Evolutionary conservation across 2,329 filamentous ascomycete genomes (phyloP).

Genomic region (Cladosporium phlei): DNA sequence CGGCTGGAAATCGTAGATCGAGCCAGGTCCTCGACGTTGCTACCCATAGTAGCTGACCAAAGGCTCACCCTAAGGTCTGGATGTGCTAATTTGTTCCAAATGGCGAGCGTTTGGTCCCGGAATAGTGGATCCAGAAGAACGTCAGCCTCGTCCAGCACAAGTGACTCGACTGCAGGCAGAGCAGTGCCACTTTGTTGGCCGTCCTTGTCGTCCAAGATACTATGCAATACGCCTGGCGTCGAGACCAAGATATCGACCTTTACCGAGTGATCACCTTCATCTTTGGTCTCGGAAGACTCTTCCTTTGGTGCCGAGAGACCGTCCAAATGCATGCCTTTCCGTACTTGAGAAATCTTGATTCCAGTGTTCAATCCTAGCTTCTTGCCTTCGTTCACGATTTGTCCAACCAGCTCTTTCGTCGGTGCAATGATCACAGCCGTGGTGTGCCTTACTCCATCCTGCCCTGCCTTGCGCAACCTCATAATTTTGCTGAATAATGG

Average conservation of each 20-base stretch:
- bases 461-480: slow-evolving; percentile 23
- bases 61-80: slow-evolving; percentile 68
- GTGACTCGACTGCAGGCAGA: slow-evolving; percentile 50
- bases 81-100: slow-evolving; percentile 76
- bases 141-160: slow-evolving; percentile 91
- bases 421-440: slow-evolving; percentile 45
- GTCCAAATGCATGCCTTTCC: slow-evolving; percentile 66
- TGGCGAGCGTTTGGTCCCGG: slow-evolving; percentile 75
- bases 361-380: slow-evolving; percentile 75
- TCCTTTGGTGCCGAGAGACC: slow-evolving; percentile 39
- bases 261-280: slow-evolving; percentile 47
- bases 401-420: slow-evolving; percentile 47
- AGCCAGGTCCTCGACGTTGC: slow-evolving; percentile 78
- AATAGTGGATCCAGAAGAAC: slow-evolving; percentile 90
- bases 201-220: slow-evolving; percentile 57
- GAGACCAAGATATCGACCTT: slow-evolving; percentile 77
- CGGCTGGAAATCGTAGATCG: slow-evolving; percentile 61
- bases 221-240: slow-evolving; percentile 72
- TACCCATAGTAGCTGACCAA: slow-evolving; percentile 97
- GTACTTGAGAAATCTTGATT: slow-evolving; percentile 74
- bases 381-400: slow-evolving; percentile 64
- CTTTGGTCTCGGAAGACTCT: slow-evolving; percentile 39
- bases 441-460: slow-evolving; percentile 19
- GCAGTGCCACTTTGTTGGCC: slow-evolving; percentile 26
- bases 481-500: slow-evolving; percentile 72